Evolutionary conservation across 495 filamentous ascomycete genomes (phyloP).

Genomic region (Hyaloscypha hepaticicola): DNA sequence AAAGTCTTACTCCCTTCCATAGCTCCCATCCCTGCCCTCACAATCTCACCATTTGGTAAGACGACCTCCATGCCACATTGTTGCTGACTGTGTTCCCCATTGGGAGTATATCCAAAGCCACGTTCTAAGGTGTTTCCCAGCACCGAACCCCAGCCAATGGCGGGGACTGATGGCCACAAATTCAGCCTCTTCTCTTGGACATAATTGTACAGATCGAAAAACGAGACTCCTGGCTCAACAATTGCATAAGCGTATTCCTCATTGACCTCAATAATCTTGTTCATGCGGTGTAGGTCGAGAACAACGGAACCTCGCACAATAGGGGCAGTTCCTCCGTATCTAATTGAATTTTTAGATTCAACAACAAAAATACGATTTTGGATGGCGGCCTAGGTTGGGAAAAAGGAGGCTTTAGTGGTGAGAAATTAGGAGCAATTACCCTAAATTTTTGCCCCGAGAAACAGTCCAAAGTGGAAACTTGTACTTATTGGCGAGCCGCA

Average conservation of each 20-base stretch:
- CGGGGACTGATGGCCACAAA: conserved; percentile 45
- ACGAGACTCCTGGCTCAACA: conserved; percentile 59
- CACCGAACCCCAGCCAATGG: conserved; percentile 55
- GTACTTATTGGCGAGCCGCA: conserved; percentile 48
- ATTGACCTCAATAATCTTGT: conserved; percentile 51
- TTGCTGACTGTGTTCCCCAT: conserved; percentile 52
- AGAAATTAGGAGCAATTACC: conserved; percentile 22
- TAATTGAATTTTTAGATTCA: conserved; percentile 30
- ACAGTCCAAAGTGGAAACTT: conserved; percentile 53
- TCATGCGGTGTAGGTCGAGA: conserved; percentile 55
- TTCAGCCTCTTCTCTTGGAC: conserved; percentile 41
- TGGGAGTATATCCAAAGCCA: conserved; percentile 55
- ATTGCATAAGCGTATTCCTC: conserved; percentile 50
- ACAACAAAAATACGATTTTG: background rate
- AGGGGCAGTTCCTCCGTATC: conserved; percentile 58
- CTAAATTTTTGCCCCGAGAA: conserved; percentile 47
- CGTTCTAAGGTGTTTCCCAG: conserved; percentile 48
- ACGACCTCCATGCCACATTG: conserved; percentile 58
- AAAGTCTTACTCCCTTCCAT: conserved; percentile 35
- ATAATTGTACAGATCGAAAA: conserved; percentile 51
- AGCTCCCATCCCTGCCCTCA: conserved; percentile 61
- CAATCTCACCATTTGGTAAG: conserved; percentile 52
- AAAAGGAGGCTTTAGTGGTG: too few species aligned
- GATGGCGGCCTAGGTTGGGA: too few species aligned
- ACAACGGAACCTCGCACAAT: conserved; percentile 52